These are phyloP conservation scores for Diutina catenulata DNA, from an alignment of 1,139 yeast species.

Conservation along the genomic window DNA sequence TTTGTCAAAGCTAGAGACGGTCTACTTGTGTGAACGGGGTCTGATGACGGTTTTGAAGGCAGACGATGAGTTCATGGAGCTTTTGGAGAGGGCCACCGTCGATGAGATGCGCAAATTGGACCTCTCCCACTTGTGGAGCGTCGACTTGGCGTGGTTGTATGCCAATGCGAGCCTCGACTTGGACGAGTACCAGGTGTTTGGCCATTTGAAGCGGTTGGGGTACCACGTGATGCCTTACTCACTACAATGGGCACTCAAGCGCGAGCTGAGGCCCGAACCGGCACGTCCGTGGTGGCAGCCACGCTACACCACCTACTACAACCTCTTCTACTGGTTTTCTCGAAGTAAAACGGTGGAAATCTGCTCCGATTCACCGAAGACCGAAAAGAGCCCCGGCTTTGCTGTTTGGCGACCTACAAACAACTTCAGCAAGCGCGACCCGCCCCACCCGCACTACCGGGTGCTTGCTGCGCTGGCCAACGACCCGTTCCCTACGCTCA, in stretches of 20 bases:
- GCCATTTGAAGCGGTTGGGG: conserved; percentile 70
- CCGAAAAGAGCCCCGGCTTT: conserved; percentile 22
- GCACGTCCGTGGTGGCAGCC: not conserved
- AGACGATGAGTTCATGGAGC: conserved; percentile 9
- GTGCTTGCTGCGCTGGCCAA: conserved; percentile 38
- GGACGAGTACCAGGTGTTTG: conserved; percentile 58
- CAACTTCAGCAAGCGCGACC: conserved; percentile 52
- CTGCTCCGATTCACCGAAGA: conserved; percentile 8
- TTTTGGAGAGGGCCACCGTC: conserved; percentile 11
- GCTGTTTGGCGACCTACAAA: conserved; percentile 83
- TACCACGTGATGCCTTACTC: conserved; percentile 38
- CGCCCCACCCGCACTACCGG: conserved; percentile 62
- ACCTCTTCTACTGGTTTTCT: conserved; percentile 28
- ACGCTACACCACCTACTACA: conserved; percentile 14
- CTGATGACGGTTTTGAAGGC: conserved; percentile 45
- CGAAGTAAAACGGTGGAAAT: conserved; percentile 16
- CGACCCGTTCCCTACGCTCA: conserved; percentile 40
- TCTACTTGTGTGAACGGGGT: conserved; percentile 79
- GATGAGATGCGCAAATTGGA: conserved; percentile 16
- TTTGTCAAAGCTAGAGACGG: conserved; percentile 54
- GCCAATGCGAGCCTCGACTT: conserved; percentile 16
- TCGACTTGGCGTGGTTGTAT: conserved; percentile 42
- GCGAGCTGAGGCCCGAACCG: too few relatives aligned
- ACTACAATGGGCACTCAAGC: not conserved
- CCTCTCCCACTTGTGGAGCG: conserved; percentile 52